Percentiles rank a stretch among this genome's conserved stretches.
phyloP scores from a whole-genome alignment of 148 eudicot genomes.

The Gaultheria prostrata region DNA sequence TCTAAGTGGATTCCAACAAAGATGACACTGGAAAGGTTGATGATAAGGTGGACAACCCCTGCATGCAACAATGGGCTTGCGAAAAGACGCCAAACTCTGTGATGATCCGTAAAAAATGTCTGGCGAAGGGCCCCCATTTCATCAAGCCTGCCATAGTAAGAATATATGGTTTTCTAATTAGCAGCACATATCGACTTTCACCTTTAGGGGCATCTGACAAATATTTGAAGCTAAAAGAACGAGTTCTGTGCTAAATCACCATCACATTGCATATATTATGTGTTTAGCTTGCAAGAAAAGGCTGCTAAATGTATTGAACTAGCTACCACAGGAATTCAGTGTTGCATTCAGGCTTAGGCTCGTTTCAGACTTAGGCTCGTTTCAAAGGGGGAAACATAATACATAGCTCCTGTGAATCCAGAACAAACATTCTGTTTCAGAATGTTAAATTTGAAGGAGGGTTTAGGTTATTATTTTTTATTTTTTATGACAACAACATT shows the following conservation, averaged over 20 bases:
- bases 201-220: background rate
- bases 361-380: background rate
- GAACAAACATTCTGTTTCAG: background rate
- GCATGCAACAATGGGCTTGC: conserved; percentile 62
- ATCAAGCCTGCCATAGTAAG: conserved; percentile 47
- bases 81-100: conserved; percentile 58
- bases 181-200: background rate
- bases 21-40: conserved; percentile 50
- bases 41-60: conserved; percentile 60
- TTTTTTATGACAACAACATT: background rate
- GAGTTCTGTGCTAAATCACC: background rate
- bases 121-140: conserved; percentile 61
- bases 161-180: background rate
- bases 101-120: conserved; percentile 30
- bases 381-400: background rate
- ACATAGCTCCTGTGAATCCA: background rate
- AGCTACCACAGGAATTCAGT: background rate
- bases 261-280: background rate
- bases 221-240: background rate
- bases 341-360: background rate
- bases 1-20: conserved; percentile 75
- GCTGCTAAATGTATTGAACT: background rate
- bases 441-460: background rate
- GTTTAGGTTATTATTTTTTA: too few relatives aligned
- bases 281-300: background rate